Evolutionary conservation across 495 filamentous ascomycete genomes (phyloP).

Genomic region (Penicillium psychrofluorescens): DNA sequence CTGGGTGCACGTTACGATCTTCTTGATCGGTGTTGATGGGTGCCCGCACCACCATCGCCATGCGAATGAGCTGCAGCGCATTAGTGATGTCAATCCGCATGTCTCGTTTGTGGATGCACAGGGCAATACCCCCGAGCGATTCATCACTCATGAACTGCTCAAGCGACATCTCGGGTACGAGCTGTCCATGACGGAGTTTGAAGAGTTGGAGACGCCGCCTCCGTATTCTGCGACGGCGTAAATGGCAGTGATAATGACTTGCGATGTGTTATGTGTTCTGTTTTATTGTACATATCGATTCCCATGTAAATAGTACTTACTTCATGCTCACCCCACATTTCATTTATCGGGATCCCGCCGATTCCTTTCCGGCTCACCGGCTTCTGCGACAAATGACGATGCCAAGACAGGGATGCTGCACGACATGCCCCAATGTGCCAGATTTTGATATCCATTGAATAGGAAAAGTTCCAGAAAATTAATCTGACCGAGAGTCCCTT

Average conservation of each 20-base stretch:
- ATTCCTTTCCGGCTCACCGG: slow-evolving; percentile 22
- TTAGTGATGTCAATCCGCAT: slow-evolving; percentile 39
- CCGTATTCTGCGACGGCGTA: not conserved
- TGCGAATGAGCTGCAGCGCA: slow-evolving; percentile 40
- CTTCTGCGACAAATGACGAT: not conserved
- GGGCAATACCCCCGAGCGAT: slow-evolving; percentile 38
- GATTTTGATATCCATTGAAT: not conserved
- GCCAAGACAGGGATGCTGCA: slow-evolving; percentile 1
- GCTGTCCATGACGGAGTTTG: slow-evolving; percentile 35
- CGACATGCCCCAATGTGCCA: not conserved
- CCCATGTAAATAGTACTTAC: no score
- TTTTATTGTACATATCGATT: no score
- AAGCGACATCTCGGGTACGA: slow-evolving; percentile 42
- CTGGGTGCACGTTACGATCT: slow-evolving; percentile 44
- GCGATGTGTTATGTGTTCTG: no score
- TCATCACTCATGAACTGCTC: slow-evolving; percentile 40
- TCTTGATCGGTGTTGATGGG: slow-evolving; percentile 42
- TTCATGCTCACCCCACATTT: not conserved
- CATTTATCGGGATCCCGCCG: slow-evolving; percentile 15
- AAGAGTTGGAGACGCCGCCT: slow-evolving; percentile 14
- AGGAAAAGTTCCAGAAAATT: no score
- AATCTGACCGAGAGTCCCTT: no score
- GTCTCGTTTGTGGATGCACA: slow-evolving; percentile 44
- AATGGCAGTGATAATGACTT: no score
- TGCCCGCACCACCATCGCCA: slow-evolving; percentile 43